A percentile compares a stretch with the other conserved stretches of the same genome.
Evolutionary conservation across 768 basidiomycete species (phyloP).

Genomic region (Mycena indigotica): DNA sequence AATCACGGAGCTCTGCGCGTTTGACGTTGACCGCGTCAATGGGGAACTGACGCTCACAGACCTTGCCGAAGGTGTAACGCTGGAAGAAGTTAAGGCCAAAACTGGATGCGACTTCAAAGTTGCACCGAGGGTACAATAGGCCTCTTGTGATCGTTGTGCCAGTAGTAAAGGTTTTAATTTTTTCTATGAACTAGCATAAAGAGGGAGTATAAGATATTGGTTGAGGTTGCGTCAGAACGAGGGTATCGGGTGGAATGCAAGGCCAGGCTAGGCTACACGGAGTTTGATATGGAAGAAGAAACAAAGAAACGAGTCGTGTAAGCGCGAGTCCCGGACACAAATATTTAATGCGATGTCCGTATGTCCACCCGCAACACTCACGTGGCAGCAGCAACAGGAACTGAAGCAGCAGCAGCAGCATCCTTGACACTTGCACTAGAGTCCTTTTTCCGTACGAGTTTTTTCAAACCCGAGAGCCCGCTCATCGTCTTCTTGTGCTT

Average conservation of each 20-base stretch:
- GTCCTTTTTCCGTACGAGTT: slow-evolving; percentile 58
- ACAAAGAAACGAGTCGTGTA: no score
- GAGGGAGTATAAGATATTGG: neutral
- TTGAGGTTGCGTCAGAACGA: neutral
- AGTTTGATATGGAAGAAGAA: no score
- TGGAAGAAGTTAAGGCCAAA: slow-evolving; percentile 85
- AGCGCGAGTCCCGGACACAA: no score
- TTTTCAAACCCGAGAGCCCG: slow-evolving; percentile 57
- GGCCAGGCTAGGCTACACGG: neutral
- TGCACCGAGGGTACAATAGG: neutral
- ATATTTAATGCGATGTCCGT: neutral
- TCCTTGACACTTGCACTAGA: slow-evolving; percentile 52
- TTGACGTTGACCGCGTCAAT: slow-evolving; percentile 77
- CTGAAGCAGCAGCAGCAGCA: slow-evolving; percentile 23
- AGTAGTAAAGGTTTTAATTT: neutral
- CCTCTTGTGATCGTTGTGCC: neutral
- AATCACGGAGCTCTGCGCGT: slow-evolving; percentile 91
- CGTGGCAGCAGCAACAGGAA: neutral
- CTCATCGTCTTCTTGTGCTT: slow-evolving; percentile 59
- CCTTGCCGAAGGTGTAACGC: slow-evolving; percentile 77
- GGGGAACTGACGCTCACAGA: slow-evolving; percentile 79
- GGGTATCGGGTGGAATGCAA: neutral
- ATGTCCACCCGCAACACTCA: neutral
- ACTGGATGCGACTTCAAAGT: slow-evolving; percentile 84
- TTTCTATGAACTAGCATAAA: neutral